Percentiles rank a stretch among this genome's conserved stretches.
phyloP scores from a whole-genome alignment of 2,329 filamentous ascomycete genomes.

The Colletotrichum neosansevieriae region DNA sequence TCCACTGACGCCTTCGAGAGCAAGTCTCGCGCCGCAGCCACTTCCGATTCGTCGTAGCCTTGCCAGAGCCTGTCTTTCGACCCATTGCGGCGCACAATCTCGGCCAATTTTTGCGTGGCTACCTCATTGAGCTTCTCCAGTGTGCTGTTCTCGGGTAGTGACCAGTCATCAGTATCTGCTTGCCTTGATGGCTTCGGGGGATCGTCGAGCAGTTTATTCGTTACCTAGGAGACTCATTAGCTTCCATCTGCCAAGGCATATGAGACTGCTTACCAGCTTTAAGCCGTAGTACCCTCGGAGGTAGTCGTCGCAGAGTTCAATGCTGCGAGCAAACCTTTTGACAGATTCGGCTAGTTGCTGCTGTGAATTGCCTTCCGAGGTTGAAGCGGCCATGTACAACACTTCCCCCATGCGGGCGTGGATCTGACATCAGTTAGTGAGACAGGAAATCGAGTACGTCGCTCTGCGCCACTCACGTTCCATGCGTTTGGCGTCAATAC shows the following conservation, averaged over 20 bases:
- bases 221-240: slow-evolving; percentile 53
- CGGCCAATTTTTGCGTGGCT: slow-evolving; percentile 79
- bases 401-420: slow-evolving; percentile 90
- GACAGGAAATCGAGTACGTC: not conserved
- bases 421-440: slow-evolving; percentile 65
- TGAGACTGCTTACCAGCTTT: slow-evolving; percentile 71
- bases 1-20: slow-evolving; percentile 65
- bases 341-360: slow-evolving; percentile 78
- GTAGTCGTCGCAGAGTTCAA: slow-evolving; percentile 95
- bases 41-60: slow-evolving; percentile 78
- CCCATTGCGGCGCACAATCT: slow-evolving; percentile 77
- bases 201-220: slow-evolving; percentile 62
- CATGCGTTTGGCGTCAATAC: slow-evolving; percentile 91
- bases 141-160: slow-evolving; percentile 67
- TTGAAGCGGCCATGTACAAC: slow-evolving; percentile 75
- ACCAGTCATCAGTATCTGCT: slow-evolving; percentile 61
- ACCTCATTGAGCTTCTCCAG: slow-evolving; percentile 77
- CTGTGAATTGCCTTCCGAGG: slow-evolving; percentile 55
- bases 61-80: slow-evolving; percentile 75
- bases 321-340: slow-evolving; percentile 87
- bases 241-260: not conserved
- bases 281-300: slow-evolving; percentile 93
- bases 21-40: slow-evolving; percentile 77
- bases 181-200: slow-evolving; percentile 58
- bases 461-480: slow-evolving; percentile 74